Evolutionary conservation across 2,329 filamentous ascomycete genomes (phyloP), one percentile per base, ranked within the genome.

Genomic region (Colletotrichum musae): DNA sequence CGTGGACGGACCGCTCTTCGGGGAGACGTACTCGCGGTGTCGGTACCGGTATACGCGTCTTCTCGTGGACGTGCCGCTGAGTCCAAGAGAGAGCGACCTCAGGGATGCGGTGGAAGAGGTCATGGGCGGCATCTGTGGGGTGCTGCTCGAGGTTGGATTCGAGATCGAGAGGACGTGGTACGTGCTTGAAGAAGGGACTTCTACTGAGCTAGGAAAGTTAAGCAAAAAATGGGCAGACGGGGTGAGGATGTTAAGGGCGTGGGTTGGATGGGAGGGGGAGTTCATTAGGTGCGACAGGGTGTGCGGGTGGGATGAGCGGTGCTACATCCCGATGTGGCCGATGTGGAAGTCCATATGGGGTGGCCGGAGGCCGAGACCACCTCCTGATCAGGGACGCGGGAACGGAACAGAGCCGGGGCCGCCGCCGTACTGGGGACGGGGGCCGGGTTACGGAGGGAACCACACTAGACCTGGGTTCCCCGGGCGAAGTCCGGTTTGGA

Each of bases 321-420:
- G 85, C 71, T 85, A 80, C 68, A 84, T 87, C 47, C 84, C 85
- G 1, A 87, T 86, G 81, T 87, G 84, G 85, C 85, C 85, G 2
- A 70, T 84, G 69, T 68, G 77, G 53, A 69, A 39, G 41, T 70
- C 58, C 24, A 39, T 43, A 10, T 41, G 69, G 39, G 58, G 61
- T 13, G 45, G 72, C 32, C 26, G 68, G 54, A 63, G 60, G 64
- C 71, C 72, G 47, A 63, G 61, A 53, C 66, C 48, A 18, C 61
- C 66, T 12, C 43, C 61, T 56, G 48, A 54, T n/a, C 15, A 53
- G 24, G 48, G 54, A 10, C 28, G 54, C 21, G 21, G 43, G 6
- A 70, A 59, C 60, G 71, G 61, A 13, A 70, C 64, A 47, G 41
- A 58, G 21, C 72, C 32, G 39, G 50, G 52, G 21, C 65, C 54